Evolutionary conservation across 2,329 filamentous ascomycete genomes (phyloP).

Genomic region (Penicillium sp.): DNA sequence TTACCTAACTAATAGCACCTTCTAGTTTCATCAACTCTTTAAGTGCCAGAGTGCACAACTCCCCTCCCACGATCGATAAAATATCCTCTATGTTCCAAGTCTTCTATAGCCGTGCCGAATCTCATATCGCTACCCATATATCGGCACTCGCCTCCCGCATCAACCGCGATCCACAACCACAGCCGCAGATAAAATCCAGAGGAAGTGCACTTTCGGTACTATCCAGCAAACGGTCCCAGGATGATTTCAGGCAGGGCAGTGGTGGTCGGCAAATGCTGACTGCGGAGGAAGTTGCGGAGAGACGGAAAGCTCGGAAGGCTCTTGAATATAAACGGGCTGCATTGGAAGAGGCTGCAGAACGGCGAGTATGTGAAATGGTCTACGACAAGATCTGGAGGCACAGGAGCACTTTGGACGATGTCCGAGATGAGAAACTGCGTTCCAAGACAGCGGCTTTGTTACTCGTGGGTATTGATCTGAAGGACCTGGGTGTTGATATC

Average conservation of each 20-base stretch:
- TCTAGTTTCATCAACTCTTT: conserved; percentile 86
- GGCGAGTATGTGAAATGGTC: conserved; percentile 79
- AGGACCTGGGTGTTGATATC: conserved; percentile 79
- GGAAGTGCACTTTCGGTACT: conserved; percentile 59
- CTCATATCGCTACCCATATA: conserved; percentile 85
- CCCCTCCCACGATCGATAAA: conserved; percentile 79
- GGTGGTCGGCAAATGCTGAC: conserved; percentile 86
- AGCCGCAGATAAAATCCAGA: conserved; percentile 59
- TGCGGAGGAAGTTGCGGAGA: conserved; percentile 76
- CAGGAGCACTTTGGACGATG: conserved; percentile 88
- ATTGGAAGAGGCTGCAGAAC: conserved; percentile 89
- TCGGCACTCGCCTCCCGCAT: conserved; percentile 75
- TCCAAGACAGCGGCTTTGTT: conserved; percentile 90
- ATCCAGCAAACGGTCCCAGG: conserved; percentile 48
- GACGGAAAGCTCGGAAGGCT: conserved; percentile 75
- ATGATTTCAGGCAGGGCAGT: conserved; percentile 43
- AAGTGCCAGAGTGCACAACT: conserved; percentile 80
- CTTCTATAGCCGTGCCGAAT: conserved; percentile 81
- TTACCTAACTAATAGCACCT: conserved; percentile 5
- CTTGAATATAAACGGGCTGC: conserved; percentile 76
- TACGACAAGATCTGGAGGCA: conserved; percentile 92
- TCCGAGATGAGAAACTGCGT: conserved; percentile 88
- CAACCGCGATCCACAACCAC: conserved; percentile 67
- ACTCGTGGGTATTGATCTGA: conserved; percentile 86
- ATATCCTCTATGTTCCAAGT: conserved; percentile 90